Percentiles rank a stretch among this genome's conserved stretches.
Evolutionary conservation across 2,329 filamentous ascomycete genomes (phyloP).

Genomic region (Epichloe uncinata): DNA sequence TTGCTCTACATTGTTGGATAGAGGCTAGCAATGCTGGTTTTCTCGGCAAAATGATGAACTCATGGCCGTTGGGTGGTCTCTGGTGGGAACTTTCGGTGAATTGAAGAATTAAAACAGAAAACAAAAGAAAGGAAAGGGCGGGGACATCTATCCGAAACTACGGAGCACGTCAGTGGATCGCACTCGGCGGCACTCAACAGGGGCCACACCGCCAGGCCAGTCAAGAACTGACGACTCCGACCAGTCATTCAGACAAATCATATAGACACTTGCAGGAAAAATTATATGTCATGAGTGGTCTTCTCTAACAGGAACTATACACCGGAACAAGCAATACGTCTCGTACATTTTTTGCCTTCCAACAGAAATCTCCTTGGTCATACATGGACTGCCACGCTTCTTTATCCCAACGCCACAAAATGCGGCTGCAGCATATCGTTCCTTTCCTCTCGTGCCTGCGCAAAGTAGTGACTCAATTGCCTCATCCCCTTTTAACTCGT

Average conservation of each 20-base stretch:
- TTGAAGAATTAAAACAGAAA: neutral
- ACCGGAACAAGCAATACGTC: neutral
- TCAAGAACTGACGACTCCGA: too few relatives aligned
- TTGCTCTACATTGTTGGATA: conserved; percentile 13
- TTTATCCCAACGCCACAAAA: neutral
- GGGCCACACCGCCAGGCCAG: too few relatives aligned
- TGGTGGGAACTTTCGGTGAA: neutral
- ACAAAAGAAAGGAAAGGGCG: too few relatives aligned
- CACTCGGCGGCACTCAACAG: too few relatives aligned
- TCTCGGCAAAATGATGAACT: neutral
- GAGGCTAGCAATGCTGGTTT: neutral
- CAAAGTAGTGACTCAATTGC: neutral
- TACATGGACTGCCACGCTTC: neutral
- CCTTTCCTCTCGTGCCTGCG: neutral
- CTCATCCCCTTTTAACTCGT: neutral
- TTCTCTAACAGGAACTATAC: too few relatives aligned
- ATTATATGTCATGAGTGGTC: too few relatives aligned
- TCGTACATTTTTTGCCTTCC: neutral
- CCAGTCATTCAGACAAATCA: too few relatives aligned
- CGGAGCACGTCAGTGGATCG: too few relatives aligned
- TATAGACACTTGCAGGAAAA: too few relatives aligned
- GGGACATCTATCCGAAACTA: too few relatives aligned
- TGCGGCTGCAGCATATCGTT: neutral
- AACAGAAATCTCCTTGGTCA: neutral
- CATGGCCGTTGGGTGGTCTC: neutral